Evolutionary conservation across 768 basidiomycete genomes (phyloP), one percentile per base, ranked within the genome.

Genomic region (Leccinellum rugosiceps): DNA sequence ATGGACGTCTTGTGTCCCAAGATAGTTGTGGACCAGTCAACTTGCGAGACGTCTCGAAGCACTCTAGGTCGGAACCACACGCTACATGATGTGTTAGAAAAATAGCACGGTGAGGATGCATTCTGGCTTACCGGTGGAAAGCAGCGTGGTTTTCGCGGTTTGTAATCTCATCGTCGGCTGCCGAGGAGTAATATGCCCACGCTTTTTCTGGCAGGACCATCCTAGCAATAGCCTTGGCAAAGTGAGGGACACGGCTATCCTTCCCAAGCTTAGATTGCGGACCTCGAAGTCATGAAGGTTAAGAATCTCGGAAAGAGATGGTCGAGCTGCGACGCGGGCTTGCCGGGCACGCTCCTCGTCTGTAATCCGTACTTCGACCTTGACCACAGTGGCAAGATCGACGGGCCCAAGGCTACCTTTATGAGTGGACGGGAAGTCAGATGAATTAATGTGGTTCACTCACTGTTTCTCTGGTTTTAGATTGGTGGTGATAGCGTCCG

Each of bases 111-210:
- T 17, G 17, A 44, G 0, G 17, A 44, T 30, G 49, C 25, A 43
- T 14, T 5, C 3, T 14, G 3, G 21, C 58, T 52, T 58, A 88
- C 91, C 95, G 81, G 63, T 98, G 95, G 68, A 88, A 98, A 2
- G 94, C 95, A 52, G 86, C 80, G 59, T 92, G 92, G 65, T 97
- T 97, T 72, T 96, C 94, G 50, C 94, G 80, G 58, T 82, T 77
- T 30, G 93, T 94, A 46, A 94, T 92, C 73, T 97, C 94, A 64
- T 98, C 95, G 68, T 98, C 96, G 7, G 96, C 87, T 17, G 94
- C 95, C n/a, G 92, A 94, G 1, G 90, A 93, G 67, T 98, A 95
- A 71, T 95, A 95, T 6, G 94, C 95, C 95, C 95, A 98, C 0
- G 92, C 92, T 69, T 92, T 92, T 32, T 88, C 86, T 2, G 85